Conservation (phyloP, 192 early-diverging fungal species). For the Rhizophlyctis rosea region DNA sequence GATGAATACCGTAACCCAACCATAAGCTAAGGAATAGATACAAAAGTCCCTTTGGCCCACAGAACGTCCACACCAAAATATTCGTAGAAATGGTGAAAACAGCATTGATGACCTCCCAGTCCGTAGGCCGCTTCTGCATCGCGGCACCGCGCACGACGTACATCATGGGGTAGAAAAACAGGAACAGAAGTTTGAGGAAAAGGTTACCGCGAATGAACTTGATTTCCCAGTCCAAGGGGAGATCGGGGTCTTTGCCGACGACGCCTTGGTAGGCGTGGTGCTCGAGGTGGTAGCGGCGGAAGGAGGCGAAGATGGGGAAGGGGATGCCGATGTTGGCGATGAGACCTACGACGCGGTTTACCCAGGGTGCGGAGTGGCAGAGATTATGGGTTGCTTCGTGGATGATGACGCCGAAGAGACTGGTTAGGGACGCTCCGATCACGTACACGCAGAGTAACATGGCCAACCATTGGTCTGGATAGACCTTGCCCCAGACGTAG, state of each 20-base stretch:
- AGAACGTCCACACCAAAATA: slow-evolving; percentile 30
- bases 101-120: slow-evolving; percentile 44
- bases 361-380: slow-evolving; percentile 64
- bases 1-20: slow-evolving; percentile 86
- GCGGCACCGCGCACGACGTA: slow-evolving; percentile 75
- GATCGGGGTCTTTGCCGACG: slow-evolving; percentile 87
- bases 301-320: slow-evolving; percentile 45
- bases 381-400: slow-evolving; percentile 92
- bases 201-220: slow-evolving; percentile 48
- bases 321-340: slow-evolving; percentile 83
- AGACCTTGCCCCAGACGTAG: slow-evolving; percentile 62
- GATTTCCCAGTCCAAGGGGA: slow-evolving; percentile 86
- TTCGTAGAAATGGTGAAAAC: slow-evolving; percentile 36
- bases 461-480: slow-evolving; percentile 61
- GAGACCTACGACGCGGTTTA: slow-evolving; percentile 80
- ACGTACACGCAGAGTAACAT: slow-evolving; percentile 68
- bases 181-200: slow-evolving; percentile 25
- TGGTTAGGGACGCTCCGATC: slow-evolving; percentile 80
- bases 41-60: slow-evolving; percentile 40
- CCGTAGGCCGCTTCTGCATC: slow-evolving; percentile 29
- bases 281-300: slow-evolving; percentile 74
- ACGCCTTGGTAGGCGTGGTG: slow-evolving; percentile 98
- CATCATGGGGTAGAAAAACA: slow-evolving; percentile 81
- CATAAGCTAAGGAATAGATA: slow-evolving; percentile 39
- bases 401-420: slow-evolving; percentile 78